A percentile compares a stretch with the other conserved stretches of the same genome.
Evolutionary conservation across 352 stramenopile species (phyloP).

Genomic region (Aphanomyces cochlioides): DNA sequence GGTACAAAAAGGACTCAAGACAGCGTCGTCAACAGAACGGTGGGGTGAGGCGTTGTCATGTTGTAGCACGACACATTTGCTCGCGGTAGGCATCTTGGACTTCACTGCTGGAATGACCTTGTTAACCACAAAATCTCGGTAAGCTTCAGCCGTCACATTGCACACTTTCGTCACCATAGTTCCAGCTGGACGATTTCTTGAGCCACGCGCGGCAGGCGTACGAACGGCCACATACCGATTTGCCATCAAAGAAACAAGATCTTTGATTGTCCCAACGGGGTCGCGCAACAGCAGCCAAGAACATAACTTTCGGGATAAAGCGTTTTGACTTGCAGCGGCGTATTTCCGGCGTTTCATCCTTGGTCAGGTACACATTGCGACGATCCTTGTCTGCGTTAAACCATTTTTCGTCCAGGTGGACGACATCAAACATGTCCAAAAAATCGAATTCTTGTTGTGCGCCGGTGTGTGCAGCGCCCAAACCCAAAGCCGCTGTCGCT

Average conservation of each 20-base stretch:
- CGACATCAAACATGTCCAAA: not conserved
- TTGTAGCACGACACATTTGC: slow-evolving; percentile 28
- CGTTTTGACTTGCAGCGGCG: slow-evolving; percentile 30
- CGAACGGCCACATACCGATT: slow-evolving; percentile 38
- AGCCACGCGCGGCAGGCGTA: slow-evolving; percentile 26
- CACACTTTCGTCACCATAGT: slow-evolving; percentile 23
- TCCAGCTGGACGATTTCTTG: slow-evolving; percentile 29
- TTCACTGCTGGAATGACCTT: slow-evolving; percentile 35
- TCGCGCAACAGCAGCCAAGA: slow-evolving; percentile 30
- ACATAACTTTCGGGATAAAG: slow-evolving; percentile 40
- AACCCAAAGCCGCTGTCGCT: not conserved
- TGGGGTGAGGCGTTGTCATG: slow-evolving; percentile 37
- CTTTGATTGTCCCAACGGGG: not conserved
- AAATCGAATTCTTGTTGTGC: not conserved
- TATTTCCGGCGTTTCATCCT: slow-evolving; percentile 24
- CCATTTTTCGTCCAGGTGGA: slow-evolving; percentile 18
- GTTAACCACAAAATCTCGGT: slow-evolving; percentile 31
- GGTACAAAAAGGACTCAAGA: slow-evolving; percentile 3
- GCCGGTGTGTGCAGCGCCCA: not conserved
- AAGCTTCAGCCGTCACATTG: slow-evolving; percentile 30
- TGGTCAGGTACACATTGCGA: slow-evolving; percentile 28
- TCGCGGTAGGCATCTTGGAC: slow-evolving; percentile 2
- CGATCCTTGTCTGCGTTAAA: slow-evolving; percentile 18
- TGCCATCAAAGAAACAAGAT: slow-evolving; percentile 30
- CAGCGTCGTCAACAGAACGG: slow-evolving; percentile 28